Conservation (phyloP, 2,329 filamentous ascomycete species). For the Dothistroma pini region DNA sequence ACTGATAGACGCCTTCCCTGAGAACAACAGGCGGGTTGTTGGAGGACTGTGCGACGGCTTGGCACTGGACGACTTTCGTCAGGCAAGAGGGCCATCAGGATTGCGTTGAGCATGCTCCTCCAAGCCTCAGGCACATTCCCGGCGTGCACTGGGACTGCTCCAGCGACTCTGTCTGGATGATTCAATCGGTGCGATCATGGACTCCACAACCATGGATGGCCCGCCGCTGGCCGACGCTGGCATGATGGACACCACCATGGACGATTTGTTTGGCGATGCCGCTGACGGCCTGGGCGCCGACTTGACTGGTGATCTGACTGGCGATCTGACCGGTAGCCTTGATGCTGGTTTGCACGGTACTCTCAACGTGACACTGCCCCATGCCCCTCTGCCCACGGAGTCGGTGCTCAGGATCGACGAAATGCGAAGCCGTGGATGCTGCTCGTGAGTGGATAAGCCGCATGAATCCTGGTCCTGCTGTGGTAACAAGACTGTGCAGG, state of each 20-base stretch:
- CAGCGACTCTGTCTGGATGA: neutral
- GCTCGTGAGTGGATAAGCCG: constrained; percentile 61
- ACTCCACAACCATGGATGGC: constrained; percentile 19
- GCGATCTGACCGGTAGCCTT: constrained; percentile 60
- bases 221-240: constrained; percentile 20
- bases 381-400: constrained; percentile 52
- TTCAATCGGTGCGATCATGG: constrained; percentile 5
- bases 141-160: neutral
- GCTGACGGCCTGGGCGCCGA: constrained; percentile 38
- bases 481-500: constrained; percentile 44
- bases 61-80: neutral
- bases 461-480: neutral
- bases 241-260: constrained; percentile 42
- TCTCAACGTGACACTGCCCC: constrained; percentile 51
- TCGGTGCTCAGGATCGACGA: constrained; percentile 73
- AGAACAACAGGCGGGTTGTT: no score
- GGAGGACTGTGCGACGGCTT: no score
- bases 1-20: no score
- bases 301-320: constrained; percentile 42
- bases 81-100: neutral
- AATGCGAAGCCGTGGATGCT: constrained; percentile 69
- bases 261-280: constrained; percentile 70
- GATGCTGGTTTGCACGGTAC: constrained; percentile 63
- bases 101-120: neutral
- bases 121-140: neutral